Conservation (phyloP, 305 asterid genomes). For the Plantago lanceolata region DNA sequence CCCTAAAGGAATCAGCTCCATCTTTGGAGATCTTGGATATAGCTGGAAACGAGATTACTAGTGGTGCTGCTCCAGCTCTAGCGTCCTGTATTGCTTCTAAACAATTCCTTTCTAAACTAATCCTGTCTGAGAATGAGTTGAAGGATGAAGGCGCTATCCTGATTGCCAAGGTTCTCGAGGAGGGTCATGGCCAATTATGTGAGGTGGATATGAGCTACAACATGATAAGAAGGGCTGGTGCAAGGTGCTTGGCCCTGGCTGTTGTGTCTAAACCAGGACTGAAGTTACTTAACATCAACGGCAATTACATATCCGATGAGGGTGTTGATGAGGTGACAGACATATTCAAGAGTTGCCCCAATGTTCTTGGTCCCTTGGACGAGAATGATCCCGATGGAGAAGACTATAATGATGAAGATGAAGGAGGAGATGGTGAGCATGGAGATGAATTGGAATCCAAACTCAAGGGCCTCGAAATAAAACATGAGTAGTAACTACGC, state of each 20-base stretch:
- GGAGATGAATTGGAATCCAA: constrained; percentile 63
- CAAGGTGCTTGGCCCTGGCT: constrained; percentile 77
- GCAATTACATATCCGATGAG: constrained; percentile 87
- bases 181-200: constrained; percentile 63
- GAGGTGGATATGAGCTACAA: constrained; percentile 77
- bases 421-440: constrained; percentile 37
- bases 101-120: constrained; percentile 56
- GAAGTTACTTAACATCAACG: constrained; percentile 63
- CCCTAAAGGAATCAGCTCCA: constrained; percentile 66
- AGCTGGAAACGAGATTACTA: constrained; percentile 91
- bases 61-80: constrained; percentile 64
- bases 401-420: constrained; percentile 65
- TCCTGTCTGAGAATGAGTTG: constrained; percentile 73
- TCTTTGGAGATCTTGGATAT: constrained; percentile 68
- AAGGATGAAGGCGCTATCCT: constrained; percentile 89
- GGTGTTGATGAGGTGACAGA: constrained; percentile 85
- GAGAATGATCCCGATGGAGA: constrained; percentile 97
- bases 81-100: constrained; percentile 71
- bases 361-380: constrained; percentile 72
- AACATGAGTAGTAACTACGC: constrained; percentile 44
- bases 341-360: constrained; percentile 56
- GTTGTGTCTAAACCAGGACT: constrained; percentile 58
- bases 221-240: constrained; percentile 82
- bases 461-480: constrained; percentile 77
- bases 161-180: constrained; percentile 78